Evolutionary conservation across 495 filamentous ascomycete species (phyloP), one percentile per base, ranked within the genome.

Genomic region (Hypomontagnella submonticulosa): DNA sequence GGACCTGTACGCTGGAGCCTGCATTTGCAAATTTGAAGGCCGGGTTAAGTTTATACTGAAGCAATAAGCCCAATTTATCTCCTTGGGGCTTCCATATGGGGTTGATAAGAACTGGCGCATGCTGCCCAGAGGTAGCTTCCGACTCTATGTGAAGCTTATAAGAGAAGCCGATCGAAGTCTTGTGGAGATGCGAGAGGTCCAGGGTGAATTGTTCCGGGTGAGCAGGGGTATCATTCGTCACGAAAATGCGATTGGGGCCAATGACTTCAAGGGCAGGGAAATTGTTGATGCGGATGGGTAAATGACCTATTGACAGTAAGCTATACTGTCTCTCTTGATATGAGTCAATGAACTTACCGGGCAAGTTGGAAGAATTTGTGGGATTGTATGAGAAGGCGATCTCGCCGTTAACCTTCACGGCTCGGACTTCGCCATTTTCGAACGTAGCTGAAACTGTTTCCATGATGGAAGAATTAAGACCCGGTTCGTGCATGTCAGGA

Each of bases 201-300:
- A 98, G 78, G 4, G 80, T 84, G 76, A 97, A 99, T 70, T 95
- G 90, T 42, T 94, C 95, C 7, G 90, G 81, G 56, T 83, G 88
- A 36, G 92, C 88, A 2, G 72, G 61, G 10, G 81, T 78, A n/a
- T 85, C 80, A 66, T 90, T 88, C 13, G 84, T 84, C 53, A 97
- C 88, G 74, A 98, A 96, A 54, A 90, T 86, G 30, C 92, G 92
- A 75, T 99, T 99, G 15, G 93, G 92, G 2, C 93, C 95, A 52
- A 99, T 93, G 73, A 93, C 94, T 66, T 97, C 94, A 10, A 99
- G 85, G n/a, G 88, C 82, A 11, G 87, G 78, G 76, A 97, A 98
- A 67, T 97, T 97, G 58, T 97, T 92, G 15, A 99, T 85, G 20
- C 91, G 89, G 67, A 99, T 89, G 42, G 78, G 88, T 72, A 92